These are phyloP conservation scores for Dendrobium chrysotoxum DNA, from an alignment of 106 monocot species.

Conservation along the genomic window DNA sequence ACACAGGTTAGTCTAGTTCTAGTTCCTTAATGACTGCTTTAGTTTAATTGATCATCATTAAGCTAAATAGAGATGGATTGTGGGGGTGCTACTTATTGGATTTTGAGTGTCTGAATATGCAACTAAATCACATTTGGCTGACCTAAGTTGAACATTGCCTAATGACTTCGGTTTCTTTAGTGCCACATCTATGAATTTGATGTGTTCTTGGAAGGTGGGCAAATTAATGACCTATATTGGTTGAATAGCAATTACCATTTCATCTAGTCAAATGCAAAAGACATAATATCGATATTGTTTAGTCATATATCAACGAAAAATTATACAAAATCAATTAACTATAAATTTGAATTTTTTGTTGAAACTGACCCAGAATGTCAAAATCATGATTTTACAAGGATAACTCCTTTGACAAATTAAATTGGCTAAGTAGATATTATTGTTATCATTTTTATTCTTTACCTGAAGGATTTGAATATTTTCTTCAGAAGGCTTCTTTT, in stretches of 20 bases:
- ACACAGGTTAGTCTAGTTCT: not conserved
- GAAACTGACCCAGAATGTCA: not conserved
- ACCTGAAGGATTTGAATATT: slow-evolving; percentile 90
- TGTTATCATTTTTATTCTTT: slow-evolving; percentile 11
- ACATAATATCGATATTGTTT: not conserved
- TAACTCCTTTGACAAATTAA: not conserved
- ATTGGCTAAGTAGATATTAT: not conserved
- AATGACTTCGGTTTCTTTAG: not conserved
- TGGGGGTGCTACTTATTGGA: not conserved
- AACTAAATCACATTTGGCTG: not conserved
- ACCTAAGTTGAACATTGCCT: not conserved
- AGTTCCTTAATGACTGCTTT: not conserved
- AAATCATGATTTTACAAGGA: not conserved
- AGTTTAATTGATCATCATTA: not conserved
- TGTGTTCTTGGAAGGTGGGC: not conserved
- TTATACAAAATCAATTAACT: not conserved
- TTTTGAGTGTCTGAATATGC: not conserved
- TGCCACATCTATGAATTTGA: not conserved
- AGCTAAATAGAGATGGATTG: not conserved
- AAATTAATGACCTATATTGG: not conserved
- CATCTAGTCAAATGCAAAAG: not conserved
- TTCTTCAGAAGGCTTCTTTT: slow-evolving; percentile 93
- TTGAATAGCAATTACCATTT: not conserved
- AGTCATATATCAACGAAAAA: not conserved
- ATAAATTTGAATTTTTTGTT: not conserved